phyloP scores from a whole-genome alignment of 2,329 filamentous ascomycete genomes.

The Cercospora citrullina region DNA sequence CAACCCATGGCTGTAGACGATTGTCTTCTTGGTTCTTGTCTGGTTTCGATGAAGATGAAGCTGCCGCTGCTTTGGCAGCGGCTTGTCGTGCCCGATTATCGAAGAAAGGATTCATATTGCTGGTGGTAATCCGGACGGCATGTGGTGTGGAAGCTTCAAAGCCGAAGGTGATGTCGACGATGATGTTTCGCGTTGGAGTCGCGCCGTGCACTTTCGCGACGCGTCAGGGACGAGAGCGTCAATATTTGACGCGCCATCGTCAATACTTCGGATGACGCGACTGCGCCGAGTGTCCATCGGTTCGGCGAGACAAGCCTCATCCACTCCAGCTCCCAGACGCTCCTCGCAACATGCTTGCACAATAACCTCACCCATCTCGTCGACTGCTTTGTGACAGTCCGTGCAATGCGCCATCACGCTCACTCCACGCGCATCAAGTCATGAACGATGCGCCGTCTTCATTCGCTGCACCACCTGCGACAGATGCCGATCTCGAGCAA shows the following conservation, averaged over 20 bases:
- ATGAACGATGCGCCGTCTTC: constrained; percentile 43
- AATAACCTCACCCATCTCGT: background rate
- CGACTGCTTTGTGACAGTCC: no score
- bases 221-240: background rate
- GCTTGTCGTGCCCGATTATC: constrained; percentile 82
- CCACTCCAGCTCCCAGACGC: background rate
- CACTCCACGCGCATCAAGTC: constrained; percentile 27
- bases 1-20: constrained; percentile 88
- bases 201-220: constrained; percentile 18
- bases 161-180: background rate
- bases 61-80: constrained; percentile 69
- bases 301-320: background rate
- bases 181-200: constrained; percentile 8
- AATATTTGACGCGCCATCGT: background rate
- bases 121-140: background rate
- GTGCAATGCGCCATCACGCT: constrained; percentile 2
- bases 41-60: constrained; percentile 64
- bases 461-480: constrained; percentile 29
- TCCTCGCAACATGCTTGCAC: constrained; percentile 18
- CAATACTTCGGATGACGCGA: background rate
- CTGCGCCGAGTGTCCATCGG: background rate
- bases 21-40: constrained; percentile 63
- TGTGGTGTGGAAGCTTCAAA: background rate
- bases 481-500: background rate
- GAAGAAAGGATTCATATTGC: constrained; percentile 83